Percentiles rank a stretch among this genome's conserved stretches.
Conservation (phyloP, 2,329 filamentous ascomycete genomes). For the Penicillium sp. region DNA sequence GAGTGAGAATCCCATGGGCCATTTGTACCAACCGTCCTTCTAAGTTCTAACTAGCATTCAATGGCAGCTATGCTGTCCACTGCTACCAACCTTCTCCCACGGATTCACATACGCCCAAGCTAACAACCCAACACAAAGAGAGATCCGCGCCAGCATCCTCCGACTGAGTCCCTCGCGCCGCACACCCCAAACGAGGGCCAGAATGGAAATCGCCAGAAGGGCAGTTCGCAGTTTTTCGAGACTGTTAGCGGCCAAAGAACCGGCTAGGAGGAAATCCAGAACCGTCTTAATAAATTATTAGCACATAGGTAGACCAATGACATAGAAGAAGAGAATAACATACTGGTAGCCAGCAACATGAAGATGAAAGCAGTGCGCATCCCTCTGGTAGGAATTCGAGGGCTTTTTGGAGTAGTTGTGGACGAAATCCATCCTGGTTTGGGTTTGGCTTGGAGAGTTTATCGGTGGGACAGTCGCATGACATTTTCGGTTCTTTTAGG, state of each 20-base stretch:
- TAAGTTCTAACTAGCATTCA: conserved; percentile 4
- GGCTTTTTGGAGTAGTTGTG: not conserved
- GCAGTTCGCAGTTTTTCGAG: conserved; percentile 12
- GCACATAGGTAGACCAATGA: not conserved
- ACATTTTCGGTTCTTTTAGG: not conserved
- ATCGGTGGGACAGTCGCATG: not conserved
- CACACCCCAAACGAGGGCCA: conserved; percentile 13
- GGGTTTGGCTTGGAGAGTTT: not conserved
- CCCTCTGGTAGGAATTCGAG: conserved; percentile 15
- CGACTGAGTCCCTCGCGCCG: conserved; percentile 14
- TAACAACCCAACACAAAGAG: conserved; percentile 15
- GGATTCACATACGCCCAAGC: conserved; percentile 15
- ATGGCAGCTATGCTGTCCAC: conserved; percentile 16
- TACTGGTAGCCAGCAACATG: conserved; percentile 19
- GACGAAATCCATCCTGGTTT: not conserved
- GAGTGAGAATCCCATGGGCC: not conserved
- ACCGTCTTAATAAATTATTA: conserved; percentile 13
- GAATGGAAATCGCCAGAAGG: conserved; percentile 16
- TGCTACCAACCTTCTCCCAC: not conserved
- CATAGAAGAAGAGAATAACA: not conserved
- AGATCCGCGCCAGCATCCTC: conserved; percentile 12
- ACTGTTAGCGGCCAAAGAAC: conserved; percentile 16
- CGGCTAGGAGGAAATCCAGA: conserved; percentile 18
- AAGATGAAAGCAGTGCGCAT: conserved; percentile 15
- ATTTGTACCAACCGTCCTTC: no score